Conservation (phyloP, 2,329 filamentous ascomycete genomes). For the Graphilbum ipis-grandicollis region DNA sequence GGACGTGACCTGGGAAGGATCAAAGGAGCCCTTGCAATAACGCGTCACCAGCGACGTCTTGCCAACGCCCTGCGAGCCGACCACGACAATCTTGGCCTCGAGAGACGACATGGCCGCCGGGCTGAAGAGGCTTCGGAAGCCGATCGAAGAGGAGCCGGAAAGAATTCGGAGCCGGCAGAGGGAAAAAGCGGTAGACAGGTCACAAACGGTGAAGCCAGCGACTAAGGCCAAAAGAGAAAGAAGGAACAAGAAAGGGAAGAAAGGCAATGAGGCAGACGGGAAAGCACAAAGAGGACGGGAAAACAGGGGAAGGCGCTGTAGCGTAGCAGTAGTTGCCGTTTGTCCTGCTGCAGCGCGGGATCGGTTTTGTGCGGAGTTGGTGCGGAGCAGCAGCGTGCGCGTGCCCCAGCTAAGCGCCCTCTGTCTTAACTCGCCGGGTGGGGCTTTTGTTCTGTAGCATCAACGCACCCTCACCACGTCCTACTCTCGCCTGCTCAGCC, state of each 20-base stretch:
- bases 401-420: too few relatives aligned
- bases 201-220: neutral
- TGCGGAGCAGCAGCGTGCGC: too few relatives aligned
- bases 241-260: neutral
- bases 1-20: constrained; percentile 43
- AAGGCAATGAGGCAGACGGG: neutral
- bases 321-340: too few relatives aligned
- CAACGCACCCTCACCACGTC: too few relatives aligned
- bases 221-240: neutral
- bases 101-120: constrained; percentile 35
- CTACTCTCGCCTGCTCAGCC: neutral
- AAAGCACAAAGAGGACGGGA: neutral
- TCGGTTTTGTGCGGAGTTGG: too few relatives aligned
- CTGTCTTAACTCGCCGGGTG: too few relatives aligned
- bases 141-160: neutral
- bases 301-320: too few relatives aligned
- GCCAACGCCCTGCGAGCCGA: constrained; percentile 63
- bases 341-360: too few relatives aligned
- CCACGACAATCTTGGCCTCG: constrained; percentile 67
- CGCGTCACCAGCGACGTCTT: constrained; percentile 66
- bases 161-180: neutral
- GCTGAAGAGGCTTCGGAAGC: neutral
- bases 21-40: constrained; percentile 56
- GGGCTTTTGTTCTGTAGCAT: neutral
- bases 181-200: neutral